Evolutionary conservation across 116 monocot genomes (phyloP), one percentile per base, ranked within the genome.

Genomic region (Phalaenopsis hybrid): DNA sequence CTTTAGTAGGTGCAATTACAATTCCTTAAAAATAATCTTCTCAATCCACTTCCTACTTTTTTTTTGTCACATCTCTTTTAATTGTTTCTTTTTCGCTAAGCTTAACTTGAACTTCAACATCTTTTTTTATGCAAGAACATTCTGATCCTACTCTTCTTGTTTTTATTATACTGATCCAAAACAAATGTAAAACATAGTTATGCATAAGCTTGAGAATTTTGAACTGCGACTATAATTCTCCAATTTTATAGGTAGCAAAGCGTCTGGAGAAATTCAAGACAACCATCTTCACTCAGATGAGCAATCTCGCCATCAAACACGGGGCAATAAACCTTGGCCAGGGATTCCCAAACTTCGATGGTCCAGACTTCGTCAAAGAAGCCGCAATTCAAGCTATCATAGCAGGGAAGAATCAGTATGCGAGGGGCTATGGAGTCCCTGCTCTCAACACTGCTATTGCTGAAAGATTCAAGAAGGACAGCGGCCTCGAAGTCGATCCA

Each of bases 211-310:
- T 16, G 16, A 55, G 16, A 16, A 13, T 55, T 55, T 4, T 55
- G 55, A 55, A 55, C 4, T 13, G 2, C 16, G 4, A 55, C 55
- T 55, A 16, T 3, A 15, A 17, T 17, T 55, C 55, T 55, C 16
- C 4, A 0, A 55, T 55, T 84, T 16, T 81, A 16, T 83, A 99
- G 99, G 86, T 99, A 31, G 88, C 99, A 34, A 95, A 95, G 77
- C 89, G 99, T 67, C 85, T 95, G 84, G 99, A 99, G 77, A 95
- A 95, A 75, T 99, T 99, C 79, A 92, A 93, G 86, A 99, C 99
- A 25, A 95, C 99, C 21, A 99, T 99, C 44, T 99, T 99, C 88
- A 99, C 99, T 25, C 93, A 95, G 82, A 99, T 99, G 99, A 99
- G 99, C 82, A 86, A 78, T 74, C 95, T 99, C 65, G 99, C 99